Evolutionary conservation across 1,139 yeast genomes (phyloP), one percentile per base, ranked within the genome.

Genomic region (Scheffersomyces parashehatae): DNA sequence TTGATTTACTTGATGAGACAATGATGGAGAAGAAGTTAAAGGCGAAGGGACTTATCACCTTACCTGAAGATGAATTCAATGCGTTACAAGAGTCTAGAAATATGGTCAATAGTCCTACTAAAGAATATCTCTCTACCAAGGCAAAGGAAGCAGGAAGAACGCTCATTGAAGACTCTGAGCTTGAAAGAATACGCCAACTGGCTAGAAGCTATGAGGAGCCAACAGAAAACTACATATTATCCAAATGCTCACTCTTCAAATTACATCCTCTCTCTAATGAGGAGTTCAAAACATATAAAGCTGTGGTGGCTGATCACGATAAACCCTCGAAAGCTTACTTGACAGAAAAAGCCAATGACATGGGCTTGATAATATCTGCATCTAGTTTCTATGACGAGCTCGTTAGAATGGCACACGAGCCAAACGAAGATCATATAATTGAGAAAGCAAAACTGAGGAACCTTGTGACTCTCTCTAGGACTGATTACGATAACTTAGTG

Each of bases 41-140:
- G 39, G 49, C 62, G 2, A 61, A 56, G 41, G 76, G 77, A 0
- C 56, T 73, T 36, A 67, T 69, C 2, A 64, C 74, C 1, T 47
- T 73, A 13, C 67, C 74, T 1, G 42, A 39, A 8, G 47, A 46
- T 1, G 69, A 67, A 31, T 49, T 53, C 10, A 53, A 53, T 1
- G 47, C 47, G 1, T 53, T 65, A 41, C 53, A 52, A 13, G 36
- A 38, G 2, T 39, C 39, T 11, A 42, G 50, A n/a, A 32, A 46
- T 1, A 20, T 47, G 3, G 49, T 48, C 40, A 51, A 58, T 1
- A 38, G 47, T 2, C 64, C 65, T 5, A 48, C 56, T 2, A 29
- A 53, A 12, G 57, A 53, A 1, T 58, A 49, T 41, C 49, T 70
- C 13, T 38, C 44, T 4, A 30, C 50, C 3, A 51, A 56, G 26